Conservation (phyloP, 306 rosid genomes). For the Lagenaria siceraria region DNA sequence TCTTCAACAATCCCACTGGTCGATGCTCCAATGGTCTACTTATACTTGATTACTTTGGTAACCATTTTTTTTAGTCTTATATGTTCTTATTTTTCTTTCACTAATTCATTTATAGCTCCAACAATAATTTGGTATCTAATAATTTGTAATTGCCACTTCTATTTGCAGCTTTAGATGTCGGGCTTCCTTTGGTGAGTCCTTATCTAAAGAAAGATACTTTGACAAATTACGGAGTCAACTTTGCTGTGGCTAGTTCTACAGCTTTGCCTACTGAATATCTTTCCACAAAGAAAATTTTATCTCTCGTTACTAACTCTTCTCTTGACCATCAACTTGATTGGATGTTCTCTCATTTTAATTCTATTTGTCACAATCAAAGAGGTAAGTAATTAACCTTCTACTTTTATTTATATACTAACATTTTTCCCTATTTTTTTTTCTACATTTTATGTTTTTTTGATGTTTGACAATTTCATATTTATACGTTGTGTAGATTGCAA, state of each 20-base stretch:
- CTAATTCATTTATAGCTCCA: too few species aligned
- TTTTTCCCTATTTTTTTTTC: too few species aligned
- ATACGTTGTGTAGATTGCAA: neutral
- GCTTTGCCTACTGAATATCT: neutral
- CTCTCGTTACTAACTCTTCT: neutral
- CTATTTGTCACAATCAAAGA: neutral
- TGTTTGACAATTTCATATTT: too few species aligned
- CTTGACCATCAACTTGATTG: constrained; percentile 9
- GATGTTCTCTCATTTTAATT: constrained; percentile 9
- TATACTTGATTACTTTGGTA: constrained; percentile 8
- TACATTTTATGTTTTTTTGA: too few species aligned
- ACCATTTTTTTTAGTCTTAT: neutral
- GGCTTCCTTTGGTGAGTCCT: neutral
- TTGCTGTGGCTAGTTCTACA: neutral
- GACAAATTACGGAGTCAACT: neutral
- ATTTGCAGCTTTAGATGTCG: neutral
- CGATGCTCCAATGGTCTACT: constrained; percentile 14
- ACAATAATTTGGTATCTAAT: too few species aligned
- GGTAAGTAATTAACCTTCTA: too few species aligned
- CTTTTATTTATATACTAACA: too few species aligned
- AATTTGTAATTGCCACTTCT: too few species aligned
- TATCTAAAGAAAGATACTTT: neutral
- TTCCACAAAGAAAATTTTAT: too few species aligned
- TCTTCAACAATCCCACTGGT: neutral
- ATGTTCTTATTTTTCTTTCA: neutral